Conservation (phyloP, 495 filamentous ascomycete species). For the Cairneyella variabilis region DNA sequence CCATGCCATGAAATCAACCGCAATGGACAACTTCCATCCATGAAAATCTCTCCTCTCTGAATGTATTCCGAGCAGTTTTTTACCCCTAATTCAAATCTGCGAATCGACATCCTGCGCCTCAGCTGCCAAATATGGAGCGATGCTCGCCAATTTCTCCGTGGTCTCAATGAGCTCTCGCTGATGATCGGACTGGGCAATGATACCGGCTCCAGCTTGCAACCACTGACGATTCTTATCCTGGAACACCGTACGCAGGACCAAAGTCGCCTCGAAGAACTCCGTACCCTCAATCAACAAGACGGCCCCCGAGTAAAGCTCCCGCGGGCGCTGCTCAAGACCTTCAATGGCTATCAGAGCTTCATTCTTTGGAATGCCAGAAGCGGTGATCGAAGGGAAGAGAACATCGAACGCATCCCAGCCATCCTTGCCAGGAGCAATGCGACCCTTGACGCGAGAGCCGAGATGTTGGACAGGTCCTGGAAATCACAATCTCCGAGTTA, state of each 20-base stretch:
- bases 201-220: slow-evolving; percentile 15
- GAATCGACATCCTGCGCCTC: no score
- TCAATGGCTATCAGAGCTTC: background rate
- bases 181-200: slow-evolving; percentile 2
- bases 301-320: slow-evolving; percentile 14
- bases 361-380: slow-evolving; percentile 4
- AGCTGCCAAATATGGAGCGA: background rate
- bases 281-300: slow-evolving; percentile 2
- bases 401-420: slow-evolving; percentile 7
- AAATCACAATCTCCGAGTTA: background rate
- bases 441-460: background rate
- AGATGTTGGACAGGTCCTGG: slow-evolving; percentile 14
- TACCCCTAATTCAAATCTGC: no score
- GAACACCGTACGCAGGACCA: slow-evolving; percentile 11
- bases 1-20: no score
- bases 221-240: slow-evolving; percentile 7
- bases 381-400: slow-evolving; percentile 13
- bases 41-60: no score
- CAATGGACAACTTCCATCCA: no score
- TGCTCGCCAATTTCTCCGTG: slow-evolving; percentile 9
- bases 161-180: slow-evolving; percentile 14
- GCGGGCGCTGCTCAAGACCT: background rate
- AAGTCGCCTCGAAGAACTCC: slow-evolving; percentile 9
- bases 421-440: background rate
- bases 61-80: no score